These are phyloP conservation scores for Ascodesmis nigricans DNA, from an alignment of 495 filamentous ascomycete species.

Conservation along the genomic window DNA sequence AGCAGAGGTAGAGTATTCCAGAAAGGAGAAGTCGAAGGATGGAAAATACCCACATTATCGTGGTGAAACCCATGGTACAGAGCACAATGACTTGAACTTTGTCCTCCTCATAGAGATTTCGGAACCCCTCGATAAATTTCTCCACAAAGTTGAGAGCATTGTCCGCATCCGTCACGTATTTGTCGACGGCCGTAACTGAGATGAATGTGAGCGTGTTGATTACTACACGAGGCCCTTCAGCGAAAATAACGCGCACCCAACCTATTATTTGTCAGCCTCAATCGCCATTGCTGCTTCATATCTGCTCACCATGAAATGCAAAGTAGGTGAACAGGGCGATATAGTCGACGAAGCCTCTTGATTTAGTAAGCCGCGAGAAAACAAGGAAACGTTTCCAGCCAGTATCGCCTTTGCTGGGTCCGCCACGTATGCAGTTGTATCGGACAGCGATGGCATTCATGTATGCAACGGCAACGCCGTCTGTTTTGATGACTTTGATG, in stretches of 20 bases:
- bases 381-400: conserved; percentile 80
- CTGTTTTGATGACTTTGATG: conserved; percentile 51
- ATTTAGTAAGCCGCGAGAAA: conserved; percentile 77
- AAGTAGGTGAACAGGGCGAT: conserved; percentile 87
- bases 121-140: conserved; percentile 57
- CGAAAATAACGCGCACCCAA: conserved; percentile 71
- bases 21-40: conserved; percentile 45
- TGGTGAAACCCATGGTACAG: conserved; percentile 72
- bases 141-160: conserved; percentile 31
- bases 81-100: conserved; percentile 58
- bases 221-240: conserved; percentile 73
- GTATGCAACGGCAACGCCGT: conserved; percentile 76
- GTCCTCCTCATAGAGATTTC: conserved; percentile 44
- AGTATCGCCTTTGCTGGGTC: conserved; percentile 28
- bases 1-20: conserved; percentile 55
- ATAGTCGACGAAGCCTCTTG: conserved; percentile 76
- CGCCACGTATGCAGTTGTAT: conserved; percentile 52
- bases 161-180: conserved; percentile 31
- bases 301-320: conserved; percentile 82
- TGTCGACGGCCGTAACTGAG: conserved; percentile 31
- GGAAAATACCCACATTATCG: conserved; percentile 72
- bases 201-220: conserved; percentile 76
- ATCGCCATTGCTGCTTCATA: no score
- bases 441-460: conserved; percentile 68
- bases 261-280: conserved; percentile 32